Conservation (phyloP, 108 stramenopile genomes). For the Mayamaea pseudoterrestris region DNA sequence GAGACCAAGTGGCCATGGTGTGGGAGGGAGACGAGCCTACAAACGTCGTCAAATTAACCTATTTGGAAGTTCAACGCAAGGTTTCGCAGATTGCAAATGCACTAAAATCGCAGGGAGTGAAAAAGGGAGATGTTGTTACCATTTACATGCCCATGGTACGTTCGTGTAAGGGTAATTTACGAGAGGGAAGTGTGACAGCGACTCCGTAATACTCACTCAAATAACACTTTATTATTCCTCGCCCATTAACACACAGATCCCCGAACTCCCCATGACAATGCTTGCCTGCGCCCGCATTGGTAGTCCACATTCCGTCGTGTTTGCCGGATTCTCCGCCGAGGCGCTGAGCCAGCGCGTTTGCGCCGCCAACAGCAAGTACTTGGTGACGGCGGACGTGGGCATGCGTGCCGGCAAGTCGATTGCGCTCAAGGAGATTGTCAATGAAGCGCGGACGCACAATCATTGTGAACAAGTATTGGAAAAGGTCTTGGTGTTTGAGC, state of each 20-base stretch:
- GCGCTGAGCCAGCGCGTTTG: slow-evolving; percentile 84
- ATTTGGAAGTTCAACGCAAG: slow-evolving; percentile 49
- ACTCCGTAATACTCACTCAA: too few relatives aligned
- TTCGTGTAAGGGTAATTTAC: too few relatives aligned
- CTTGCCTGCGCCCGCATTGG: slow-evolving; percentile 96
- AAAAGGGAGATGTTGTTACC: slow-evolving; percentile 91
- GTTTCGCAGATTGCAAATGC: slow-evolving; percentile 91
- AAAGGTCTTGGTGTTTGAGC: slow-evolving; percentile 83
- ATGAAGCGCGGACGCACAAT: slow-evolving; percentile 62
- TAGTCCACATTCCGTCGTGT: slow-evolving; percentile 93
- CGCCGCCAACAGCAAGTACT: slow-evolving; percentile 68
- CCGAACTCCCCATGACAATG: slow-evolving; percentile 93
- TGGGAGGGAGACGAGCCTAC: slow-evolving; percentile 85
- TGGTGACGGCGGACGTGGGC: slow-evolving; percentile 83
- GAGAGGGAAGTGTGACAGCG: too few relatives aligned
- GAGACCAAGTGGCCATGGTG: slow-evolving; percentile 53
- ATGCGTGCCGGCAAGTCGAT: slow-evolving; percentile 67
- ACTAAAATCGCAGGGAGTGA: slow-evolving; percentile 56
- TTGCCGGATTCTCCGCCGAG: slow-evolving; percentile 94
- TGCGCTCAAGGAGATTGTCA: slow-evolving; percentile 81
- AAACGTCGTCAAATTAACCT: slow-evolving; percentile 56
- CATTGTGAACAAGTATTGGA: slow-evolving; percentile 55
- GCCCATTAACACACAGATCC: slow-evolving; percentile 99
- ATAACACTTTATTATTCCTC: too few relatives aligned
- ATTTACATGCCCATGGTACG: slow-evolving; percentile 99